Evolutionary conservation across 192 early-diverging fungal species (phyloP).

Genomic region (Coemansia sp.): DNA sequence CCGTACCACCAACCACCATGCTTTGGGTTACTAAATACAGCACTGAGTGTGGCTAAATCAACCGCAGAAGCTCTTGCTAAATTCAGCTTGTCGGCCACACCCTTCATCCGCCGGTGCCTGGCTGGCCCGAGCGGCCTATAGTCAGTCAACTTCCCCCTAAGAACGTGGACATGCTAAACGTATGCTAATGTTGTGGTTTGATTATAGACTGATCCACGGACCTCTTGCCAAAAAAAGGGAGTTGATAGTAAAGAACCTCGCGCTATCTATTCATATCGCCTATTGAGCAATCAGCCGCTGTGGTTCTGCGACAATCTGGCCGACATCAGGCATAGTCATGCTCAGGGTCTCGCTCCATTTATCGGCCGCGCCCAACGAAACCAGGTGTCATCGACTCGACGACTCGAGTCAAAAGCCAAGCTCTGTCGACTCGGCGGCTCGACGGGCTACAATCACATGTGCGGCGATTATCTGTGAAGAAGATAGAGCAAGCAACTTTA

Average conservation of each 20-base stretch:
- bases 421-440: neutral
- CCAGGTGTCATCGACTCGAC: too few species aligned
- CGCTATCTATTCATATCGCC: neutral
- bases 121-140: neutral
- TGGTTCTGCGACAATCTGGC: neutral
- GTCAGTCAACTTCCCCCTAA: neutral
- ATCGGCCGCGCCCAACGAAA: neutral
- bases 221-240: neutral
- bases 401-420: neutral
- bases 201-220: neutral
- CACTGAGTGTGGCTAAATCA: too few species aligned
- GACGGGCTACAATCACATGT: neutral
- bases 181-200: neutral
- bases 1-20: neutral
- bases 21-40: too few species aligned
- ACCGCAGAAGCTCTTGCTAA: too few species aligned
- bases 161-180: neutral
- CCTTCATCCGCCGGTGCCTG: neutral
- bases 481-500: neutral
- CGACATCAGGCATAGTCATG: neutral
- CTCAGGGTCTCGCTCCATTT: neutral
- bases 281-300: neutral
- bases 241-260: neutral
- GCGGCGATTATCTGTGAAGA: conserved; percentile 2
- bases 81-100: too few species aligned